Conservation (phyloP, 78 protist species). For the Carpediemonas membranifera region DNA sequence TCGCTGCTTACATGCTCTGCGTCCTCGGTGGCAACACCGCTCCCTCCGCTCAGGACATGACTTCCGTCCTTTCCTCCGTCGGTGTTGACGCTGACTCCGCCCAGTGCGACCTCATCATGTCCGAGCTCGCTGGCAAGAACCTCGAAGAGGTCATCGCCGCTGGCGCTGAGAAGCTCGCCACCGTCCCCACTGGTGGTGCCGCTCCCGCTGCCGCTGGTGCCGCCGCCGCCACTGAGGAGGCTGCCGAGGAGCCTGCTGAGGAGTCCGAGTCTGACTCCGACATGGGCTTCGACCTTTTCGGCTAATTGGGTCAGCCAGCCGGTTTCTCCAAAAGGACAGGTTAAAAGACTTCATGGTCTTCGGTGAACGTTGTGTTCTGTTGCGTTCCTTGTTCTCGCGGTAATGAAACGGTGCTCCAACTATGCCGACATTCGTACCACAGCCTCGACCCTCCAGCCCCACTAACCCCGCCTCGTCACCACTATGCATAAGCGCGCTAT, state of each 20-base stretch:
- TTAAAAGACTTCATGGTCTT: too few species aligned
- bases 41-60: conserved; percentile 44
- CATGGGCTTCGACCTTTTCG: too few species aligned
- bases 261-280: too few species aligned
- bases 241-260: background rate
- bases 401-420: too few species aligned
- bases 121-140: conserved; percentile 45
- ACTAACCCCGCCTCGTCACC: too few species aligned
- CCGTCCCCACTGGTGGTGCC: conserved; percentile 48
- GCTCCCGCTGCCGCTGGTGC: conserved; percentile 37
- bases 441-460: too few species aligned
- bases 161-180: conserved; percentile 47
- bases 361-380: too few species aligned
- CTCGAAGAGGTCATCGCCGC: conserved; percentile 38
- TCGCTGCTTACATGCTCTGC: conserved; percentile 71
- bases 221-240: conserved; percentile 30
- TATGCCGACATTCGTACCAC: too few species aligned
- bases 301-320: too few species aligned
- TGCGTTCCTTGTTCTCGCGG: too few species aligned
- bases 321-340: too few species aligned
- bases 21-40: conserved; percentile 37
- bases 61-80: conserved; percentile 40
- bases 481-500: too few species aligned
- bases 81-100: conserved; percentile 45
- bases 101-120: conserved; percentile 18